A percentile compares a stretch with the other conserved stretches of the same genome.
phyloP scores from a whole-genome alignment of 441 rosid genomes.

The Aleurites moluccanus region DNA sequence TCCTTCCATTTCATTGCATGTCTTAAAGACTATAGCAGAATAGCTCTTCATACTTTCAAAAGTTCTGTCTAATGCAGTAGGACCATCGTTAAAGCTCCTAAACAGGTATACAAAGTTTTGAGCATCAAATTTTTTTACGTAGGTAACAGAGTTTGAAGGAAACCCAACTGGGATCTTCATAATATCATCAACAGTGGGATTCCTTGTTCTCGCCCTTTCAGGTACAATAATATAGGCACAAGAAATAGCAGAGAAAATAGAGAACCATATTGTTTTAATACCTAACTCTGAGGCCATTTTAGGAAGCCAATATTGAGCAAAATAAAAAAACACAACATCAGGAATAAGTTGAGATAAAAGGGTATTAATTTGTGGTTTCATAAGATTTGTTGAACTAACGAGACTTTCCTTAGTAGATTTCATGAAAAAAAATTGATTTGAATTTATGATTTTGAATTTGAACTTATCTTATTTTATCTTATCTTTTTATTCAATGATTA shows the following conservation, averaged over 20 bases:
- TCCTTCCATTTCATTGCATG: constrained; percentile 34
- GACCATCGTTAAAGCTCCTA: constrained; percentile 18
- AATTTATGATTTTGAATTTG: too few species aligned
- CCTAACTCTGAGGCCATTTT: constrained; percentile 26
- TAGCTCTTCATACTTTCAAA: background rate
- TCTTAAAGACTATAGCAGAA: constrained; percentile 23
- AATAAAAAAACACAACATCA: constrained; percentile 34
- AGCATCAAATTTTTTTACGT: constrained; percentile 27
- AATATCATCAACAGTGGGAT: constrained; percentile 20
- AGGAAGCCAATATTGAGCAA: constrained; percentile 28
- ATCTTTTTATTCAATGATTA: too few species aligned
- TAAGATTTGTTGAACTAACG: too few species aligned
- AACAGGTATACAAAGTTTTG: constrained; percentile 15
- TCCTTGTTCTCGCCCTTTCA: background rate
- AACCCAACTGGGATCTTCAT: constrained; percentile 29
- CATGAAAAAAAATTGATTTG: too few species aligned
- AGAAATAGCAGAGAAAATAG: constrained; percentile 29
- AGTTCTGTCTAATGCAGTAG: constrained; percentile 16
- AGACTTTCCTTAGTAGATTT: too few species aligned
- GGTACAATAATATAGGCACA: constrained; percentile 13
- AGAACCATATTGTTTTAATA: constrained; percentile 28
- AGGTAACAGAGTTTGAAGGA: constrained; percentile 18
- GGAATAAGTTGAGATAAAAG: constrained; percentile 32
- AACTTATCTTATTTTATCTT: too few species aligned
- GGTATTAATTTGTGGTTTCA: constrained; percentile 31